phyloP scores from a whole-genome alignment of 2,329 filamentous ascomycete species.

The Amauroascus niger region DNA sequence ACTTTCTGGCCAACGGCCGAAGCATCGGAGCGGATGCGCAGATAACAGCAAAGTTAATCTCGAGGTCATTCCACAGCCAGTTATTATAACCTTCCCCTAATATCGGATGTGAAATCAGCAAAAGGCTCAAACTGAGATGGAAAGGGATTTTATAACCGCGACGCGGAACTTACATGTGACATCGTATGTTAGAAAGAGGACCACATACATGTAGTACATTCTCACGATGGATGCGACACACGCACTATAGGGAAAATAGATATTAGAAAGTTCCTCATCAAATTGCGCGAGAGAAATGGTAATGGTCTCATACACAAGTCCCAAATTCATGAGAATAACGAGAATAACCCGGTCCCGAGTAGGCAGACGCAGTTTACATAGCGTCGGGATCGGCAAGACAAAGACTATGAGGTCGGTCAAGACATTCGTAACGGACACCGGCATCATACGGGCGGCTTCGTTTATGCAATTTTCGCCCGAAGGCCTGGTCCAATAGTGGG shows the following conservation, averaged over 20 bases:
- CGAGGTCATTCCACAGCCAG: conserved; percentile 19
- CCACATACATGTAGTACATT: conserved; percentile 14
- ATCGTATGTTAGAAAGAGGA: conserved; percentile 14
- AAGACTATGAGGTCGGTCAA: conserved; percentile 17
- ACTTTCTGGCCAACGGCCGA: conserved; percentile 16
- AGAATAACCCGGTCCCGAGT: conserved; percentile 14
- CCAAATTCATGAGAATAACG: conserved; percentile 17
- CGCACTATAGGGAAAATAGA: conserved; percentile 9
- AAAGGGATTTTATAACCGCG: background rate
- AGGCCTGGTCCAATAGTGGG: conserved; percentile 12
- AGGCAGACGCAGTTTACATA: conserved; percentile 16
- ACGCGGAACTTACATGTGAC: conserved; percentile 15
- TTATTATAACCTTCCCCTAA: conserved; percentile 18
- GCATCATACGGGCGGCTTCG: conserved; percentile 11
- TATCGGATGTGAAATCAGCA: background rate
- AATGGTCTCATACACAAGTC: conserved; percentile 13
- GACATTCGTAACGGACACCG: conserved; percentile 13
- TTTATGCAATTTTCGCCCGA: conserved; percentile 10
- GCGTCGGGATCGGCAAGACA: conserved; percentile 17
- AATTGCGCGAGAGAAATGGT: background rate
- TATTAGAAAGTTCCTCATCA: background rate
- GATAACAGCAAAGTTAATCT: conserved; percentile 20
- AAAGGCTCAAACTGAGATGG: background rate
- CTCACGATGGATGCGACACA: conserved; percentile 15
- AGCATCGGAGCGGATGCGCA: conserved; percentile 20